A percentile compares a stretch with the other conserved stretches of the same genome.
These are phyloP conservation scores for Chrysochromulina parva DNA, from an alignment of 78 protist species.

Conservation along the genomic window DNA sequence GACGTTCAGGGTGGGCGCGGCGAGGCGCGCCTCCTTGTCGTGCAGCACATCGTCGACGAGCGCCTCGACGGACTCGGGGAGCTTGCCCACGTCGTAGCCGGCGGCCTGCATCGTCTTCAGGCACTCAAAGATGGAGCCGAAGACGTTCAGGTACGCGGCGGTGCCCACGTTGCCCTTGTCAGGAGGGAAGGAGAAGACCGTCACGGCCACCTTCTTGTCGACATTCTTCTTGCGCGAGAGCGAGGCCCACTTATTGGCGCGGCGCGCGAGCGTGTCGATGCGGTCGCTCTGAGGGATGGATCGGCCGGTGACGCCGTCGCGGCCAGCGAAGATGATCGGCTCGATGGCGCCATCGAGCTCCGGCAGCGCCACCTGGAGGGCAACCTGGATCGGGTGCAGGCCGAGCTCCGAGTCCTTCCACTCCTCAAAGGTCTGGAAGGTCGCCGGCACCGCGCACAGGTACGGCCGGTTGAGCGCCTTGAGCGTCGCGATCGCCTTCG, in stretches of 20 bases:
- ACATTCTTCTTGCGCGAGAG: slow-evolving; percentile 29
- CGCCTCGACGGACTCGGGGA: slow-evolving; percentile 43
- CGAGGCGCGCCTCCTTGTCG: slow-evolving; percentile 51
- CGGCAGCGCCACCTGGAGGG: slow-evolving; percentile 59
- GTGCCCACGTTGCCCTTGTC: slow-evolving; percentile 64
- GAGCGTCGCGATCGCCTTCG: slow-evolving; percentile 40
- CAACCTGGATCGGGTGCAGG: slow-evolving; percentile 57
- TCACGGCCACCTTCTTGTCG: slow-evolving; percentile 52
- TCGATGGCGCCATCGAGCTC: slow-evolving; percentile 60
- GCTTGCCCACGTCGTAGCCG: slow-evolving; percentile 39
- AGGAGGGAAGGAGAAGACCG: slow-evolving; percentile 63
- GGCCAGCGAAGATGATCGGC: slow-evolving; percentile 59
- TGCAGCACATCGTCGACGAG: slow-evolving; percentile 46
- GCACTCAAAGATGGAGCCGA: slow-evolving; percentile 41
- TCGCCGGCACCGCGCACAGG: slow-evolving; percentile 44
- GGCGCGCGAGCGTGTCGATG: background rate
- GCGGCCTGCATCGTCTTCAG: slow-evolving; percentile 18
- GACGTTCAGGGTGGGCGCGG: slow-evolving; percentile 54
- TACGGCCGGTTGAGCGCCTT: slow-evolving; percentile 50
- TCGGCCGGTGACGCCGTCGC: slow-evolving; percentile 50
- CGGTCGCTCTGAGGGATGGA: slow-evolving; percentile 39
- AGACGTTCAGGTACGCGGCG: slow-evolving; percentile 59
- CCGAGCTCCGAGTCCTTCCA: slow-evolving; percentile 60
- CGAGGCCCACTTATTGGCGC: slow-evolving; percentile 39
- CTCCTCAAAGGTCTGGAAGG: slow-evolving; percentile 58